Percentiles rank a stretch among this genome's conserved stretches.
Conservation (phyloP, 768 basidiomycete genomes). For the Leucosporidium scottii region DNA sequence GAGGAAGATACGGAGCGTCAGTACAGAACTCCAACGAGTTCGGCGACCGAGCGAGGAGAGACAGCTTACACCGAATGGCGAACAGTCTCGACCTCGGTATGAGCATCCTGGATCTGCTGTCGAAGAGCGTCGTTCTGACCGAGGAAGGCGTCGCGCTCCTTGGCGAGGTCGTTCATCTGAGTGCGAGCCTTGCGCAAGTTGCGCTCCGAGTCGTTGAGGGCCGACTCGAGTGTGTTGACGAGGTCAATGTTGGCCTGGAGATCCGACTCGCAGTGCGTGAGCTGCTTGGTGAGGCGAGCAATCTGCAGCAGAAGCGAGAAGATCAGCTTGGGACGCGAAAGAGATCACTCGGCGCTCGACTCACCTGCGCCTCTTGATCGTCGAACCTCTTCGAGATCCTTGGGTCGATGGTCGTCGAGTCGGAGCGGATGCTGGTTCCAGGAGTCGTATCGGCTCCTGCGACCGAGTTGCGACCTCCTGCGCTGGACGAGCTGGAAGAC, state of each 20-base stretch:
- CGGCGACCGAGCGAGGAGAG: too few relatives aligned
- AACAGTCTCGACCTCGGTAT: constrained; percentile 68
- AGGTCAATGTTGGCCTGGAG: constrained; percentile 86
- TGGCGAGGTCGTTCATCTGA: constrained; percentile 81
- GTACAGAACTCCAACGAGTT: constrained; percentile 48
- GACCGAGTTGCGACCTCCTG: constrained; percentile 11
- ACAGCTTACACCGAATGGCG: constrained; percentile 41
- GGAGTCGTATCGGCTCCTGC: background rate
- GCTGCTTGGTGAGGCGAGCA: constrained; percentile 84
- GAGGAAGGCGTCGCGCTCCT: constrained; percentile 71
- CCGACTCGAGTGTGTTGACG: constrained; percentile 72
- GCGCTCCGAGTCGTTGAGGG: constrained; percentile 84
- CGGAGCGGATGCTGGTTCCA: constrained; percentile 17
- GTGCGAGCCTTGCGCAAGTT: constrained; percentile 90
- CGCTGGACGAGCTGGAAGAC: constrained; percentile 19
- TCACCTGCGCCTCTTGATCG: constrained; percentile 32
- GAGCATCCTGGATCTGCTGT: constrained; percentile 65
- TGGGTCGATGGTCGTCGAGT: constrained; percentile 28
- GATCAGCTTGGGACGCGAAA: constrained; percentile 31
- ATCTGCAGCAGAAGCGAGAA: constrained; percentile 53
- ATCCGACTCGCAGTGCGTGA: constrained; percentile 87
- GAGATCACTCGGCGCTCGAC: background rate
- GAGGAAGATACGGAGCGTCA: background rate
- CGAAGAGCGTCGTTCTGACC: constrained; percentile 61
- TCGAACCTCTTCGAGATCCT: constrained; percentile 26